Percentiles rank a stretch among this genome's conserved stretches.
Conservation (phyloP, 1,139 yeast genomes). For the Insectozyma bohioensis region DNA sequence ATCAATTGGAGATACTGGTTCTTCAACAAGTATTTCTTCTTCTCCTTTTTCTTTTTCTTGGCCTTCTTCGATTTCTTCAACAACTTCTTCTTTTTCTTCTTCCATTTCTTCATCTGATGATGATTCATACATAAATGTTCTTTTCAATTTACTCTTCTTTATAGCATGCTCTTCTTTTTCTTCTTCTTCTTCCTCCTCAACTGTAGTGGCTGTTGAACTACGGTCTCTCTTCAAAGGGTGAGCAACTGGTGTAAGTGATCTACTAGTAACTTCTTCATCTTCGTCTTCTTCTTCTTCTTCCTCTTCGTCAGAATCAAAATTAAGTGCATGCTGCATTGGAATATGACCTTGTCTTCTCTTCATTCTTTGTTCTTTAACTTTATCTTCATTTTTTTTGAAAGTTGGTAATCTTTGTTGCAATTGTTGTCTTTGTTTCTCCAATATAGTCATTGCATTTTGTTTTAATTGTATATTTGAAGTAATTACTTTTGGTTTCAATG, state of each 20-base stretch:
- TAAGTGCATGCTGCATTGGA: conserved; percentile 76
- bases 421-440: conserved; percentile 26
- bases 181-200: conserved; percentile 24
- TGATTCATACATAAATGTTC: conserved; percentile 30
- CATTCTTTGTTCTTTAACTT: conserved; percentile 10
- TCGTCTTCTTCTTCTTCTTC: conserved; percentile 37
- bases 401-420: conserved; percentile 39
- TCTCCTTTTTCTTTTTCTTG: conserved; percentile 6
- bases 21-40: conserved; percentile 7
- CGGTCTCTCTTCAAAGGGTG: conserved; percentile 27
- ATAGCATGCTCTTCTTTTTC: conserved; percentile 4
- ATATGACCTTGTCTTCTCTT: conserved; percentile 25
- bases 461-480: conserved; percentile 18
- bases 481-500: conserved; percentile 20
- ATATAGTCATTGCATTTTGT: conserved; percentile 28
- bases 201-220: conserved; percentile 32
- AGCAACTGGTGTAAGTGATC: conserved; percentile 42
- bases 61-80: conserved; percentile 7
- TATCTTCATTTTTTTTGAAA: conserved; percentile 44
- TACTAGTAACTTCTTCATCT: conserved; percentile 36
- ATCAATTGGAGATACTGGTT: conserved; percentile 4
- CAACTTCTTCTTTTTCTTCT: conserved; percentile 9
- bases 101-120: conserved; percentile 34
- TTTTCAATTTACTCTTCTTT: conserved; percentile 21
- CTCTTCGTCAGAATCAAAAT: conserved; percentile 47